Conservation (phyloP, 768 basidiomycete species). For the Russula emetica region DNA sequence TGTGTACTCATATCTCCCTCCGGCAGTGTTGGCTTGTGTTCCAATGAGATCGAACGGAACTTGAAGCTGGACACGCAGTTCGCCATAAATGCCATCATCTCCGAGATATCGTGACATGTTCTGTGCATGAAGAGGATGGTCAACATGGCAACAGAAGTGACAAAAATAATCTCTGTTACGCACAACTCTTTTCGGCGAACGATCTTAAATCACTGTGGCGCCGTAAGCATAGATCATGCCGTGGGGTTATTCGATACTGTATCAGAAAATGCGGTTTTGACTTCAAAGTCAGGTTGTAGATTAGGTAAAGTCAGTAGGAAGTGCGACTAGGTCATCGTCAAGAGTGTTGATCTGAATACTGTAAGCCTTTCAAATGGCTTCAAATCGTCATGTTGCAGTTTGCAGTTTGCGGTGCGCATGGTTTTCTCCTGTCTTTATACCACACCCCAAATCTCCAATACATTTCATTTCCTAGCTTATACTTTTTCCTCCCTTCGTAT, state of each 20-base stretch:
- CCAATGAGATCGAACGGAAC: slow-evolving; percentile 73
- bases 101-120: slow-evolving; percentile 71
- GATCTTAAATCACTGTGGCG: slow-evolving; percentile 80
- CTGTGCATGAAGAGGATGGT: slow-evolving; percentile 59
- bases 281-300: slow-evolving; percentile 56
- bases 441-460: no score
- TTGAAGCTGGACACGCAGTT: slow-evolving; percentile 68
- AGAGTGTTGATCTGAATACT: no score
- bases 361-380: no score
- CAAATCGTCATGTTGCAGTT: no score
- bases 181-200: slow-evolving; percentile 87
- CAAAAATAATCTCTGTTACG: slow-evolving; percentile 29
- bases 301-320: no score
- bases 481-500: no score
- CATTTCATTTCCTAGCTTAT: no score
- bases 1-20: slow-evolving; percentile 35
- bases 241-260: no score
- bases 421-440: no score
- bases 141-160: background rate
- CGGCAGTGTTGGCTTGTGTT: background rate
- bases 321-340: no score
- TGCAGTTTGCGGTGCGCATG: no score
- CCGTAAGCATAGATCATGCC: slow-evolving; percentile 41
- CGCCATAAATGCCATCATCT: slow-evolving; percentile 61
- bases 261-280: no score